Percentiles rank a stretch among this genome's conserved stretches.
phyloP scores from a whole-genome alignment of 106 monocot species.

The Allium fistulosum region DNA sequence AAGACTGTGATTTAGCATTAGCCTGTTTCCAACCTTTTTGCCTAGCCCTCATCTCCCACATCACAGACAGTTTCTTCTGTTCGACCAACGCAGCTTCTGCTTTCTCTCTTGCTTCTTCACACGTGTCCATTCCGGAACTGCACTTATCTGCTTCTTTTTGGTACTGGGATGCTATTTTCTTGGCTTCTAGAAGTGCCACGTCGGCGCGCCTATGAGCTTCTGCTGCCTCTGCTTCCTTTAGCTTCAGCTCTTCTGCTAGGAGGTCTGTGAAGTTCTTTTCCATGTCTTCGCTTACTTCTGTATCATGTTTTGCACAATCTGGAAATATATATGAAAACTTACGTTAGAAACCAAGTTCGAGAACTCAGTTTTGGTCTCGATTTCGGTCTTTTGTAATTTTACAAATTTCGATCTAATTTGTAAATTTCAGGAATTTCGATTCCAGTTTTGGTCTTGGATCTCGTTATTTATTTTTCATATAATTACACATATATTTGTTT shows the following conservation, averaged over 20 bases:
- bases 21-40: conserved; percentile 66
- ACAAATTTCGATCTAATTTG: no score
- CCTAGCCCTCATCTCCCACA: conserved; percentile 80
- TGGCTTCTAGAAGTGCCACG: conserved; percentile 67
- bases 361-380: no score
- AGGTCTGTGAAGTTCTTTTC: conserved; percentile 83
- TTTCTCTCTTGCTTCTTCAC: conserved; percentile 84
- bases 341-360: not conserved
- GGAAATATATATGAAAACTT: not conserved
- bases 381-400: no score
- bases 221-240: conserved; percentile 63
- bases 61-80: conserved; percentile 52
- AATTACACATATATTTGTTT: no score
- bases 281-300: conserved; percentile 81
- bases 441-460: no score
- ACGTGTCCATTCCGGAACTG: conserved; percentile 94
- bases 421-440: no score
- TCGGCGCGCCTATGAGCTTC: conserved; percentile 60
- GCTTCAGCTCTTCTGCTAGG: conserved; percentile 74
- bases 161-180: conserved; percentile 84
- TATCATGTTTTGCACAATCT: conserved; percentile 82
- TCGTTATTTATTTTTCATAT: no score
- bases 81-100: conserved; percentile 43
- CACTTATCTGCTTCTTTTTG: conserved; percentile 98
- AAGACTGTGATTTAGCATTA: conserved; percentile 18